phyloP scores from a whole-genome alignment of 805 yeast species.

The fission yeast (Schizosaccharomyces pombe) region ASM294v3 CU329670.1:4598001-4598500 shows the following conservation, averaged over 20 bases:
- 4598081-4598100: constrained; percentile 80
- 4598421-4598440: neutral
- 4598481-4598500: neutral
- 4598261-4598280: neutral
- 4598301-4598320: neutral
- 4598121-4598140: constrained; percentile 88
- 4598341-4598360: neutral
- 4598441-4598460: neutral
- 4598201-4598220: neutral
- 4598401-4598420: neutral
- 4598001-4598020: too few relatives aligned
- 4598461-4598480: neutral
- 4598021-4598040: constrained; percentile 19
- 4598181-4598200: neutral
- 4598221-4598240: neutral
- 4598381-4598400: too few relatives aligned
- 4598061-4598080: constrained; percentile 76
- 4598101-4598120: constrained; percentile 88
- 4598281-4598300: neutral
- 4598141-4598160: constrained; percentile 5
- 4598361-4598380: too few relatives aligned
- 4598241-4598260: neutral
- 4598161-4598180: neutral
- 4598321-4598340: neutral
- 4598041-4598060: constrained; percentile 88